Base-by-base conservation (phyloP, 495 filamentous ascomycete species). In the Talaromyces proteolyticus region DNA sequence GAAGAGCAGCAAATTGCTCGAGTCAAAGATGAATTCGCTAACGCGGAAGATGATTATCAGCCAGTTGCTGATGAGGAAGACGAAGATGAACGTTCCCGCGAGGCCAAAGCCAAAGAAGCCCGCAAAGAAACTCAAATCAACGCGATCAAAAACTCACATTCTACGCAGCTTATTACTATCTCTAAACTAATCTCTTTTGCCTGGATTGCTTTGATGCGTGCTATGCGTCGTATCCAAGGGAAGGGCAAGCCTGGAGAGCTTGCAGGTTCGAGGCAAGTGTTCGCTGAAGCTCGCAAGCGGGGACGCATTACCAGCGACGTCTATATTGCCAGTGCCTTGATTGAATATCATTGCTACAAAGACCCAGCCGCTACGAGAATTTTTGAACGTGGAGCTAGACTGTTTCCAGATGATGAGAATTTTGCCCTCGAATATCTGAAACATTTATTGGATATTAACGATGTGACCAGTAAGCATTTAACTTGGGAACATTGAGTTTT, bases 291-390 rank as follows among this genome's bases (percentile, higher is more conserved):
- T 44, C 79, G 93, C 14, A 85, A 84, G 53, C 79, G 82, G 51
- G 93, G 93, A 20, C 85, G 88, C 22, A 80, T 98, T 25, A 94
- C 86, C 16, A 91, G 88, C 54, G 93, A 96, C 64, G 89, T 96
- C 17, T 98, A 97, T 61, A 84, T 95, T 49, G 92, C 88, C 6
- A 69, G 84, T 58, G 92, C 93, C 21, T 75, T 95, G 48, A 87
- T 97, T 57, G 93, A 98, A 57, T 91, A 93, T 64, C 84, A 91
- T 58, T 93, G 93, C 55, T 98, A 98, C 65, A 91, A 95, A 57
- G 93, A 97, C 51, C 80, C 82, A 3, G 86, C 91, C 0, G 92
- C 89, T 5, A 86, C 85, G 24, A 95, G 89, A 66, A 96, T 98
- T 48, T 97, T 96, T 61, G 94, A 98, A 54, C 82, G 91, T 23